phyloP scores from a whole-genome alignment of 352 stramenopile species.

The Pythium periplocum region DNA sequence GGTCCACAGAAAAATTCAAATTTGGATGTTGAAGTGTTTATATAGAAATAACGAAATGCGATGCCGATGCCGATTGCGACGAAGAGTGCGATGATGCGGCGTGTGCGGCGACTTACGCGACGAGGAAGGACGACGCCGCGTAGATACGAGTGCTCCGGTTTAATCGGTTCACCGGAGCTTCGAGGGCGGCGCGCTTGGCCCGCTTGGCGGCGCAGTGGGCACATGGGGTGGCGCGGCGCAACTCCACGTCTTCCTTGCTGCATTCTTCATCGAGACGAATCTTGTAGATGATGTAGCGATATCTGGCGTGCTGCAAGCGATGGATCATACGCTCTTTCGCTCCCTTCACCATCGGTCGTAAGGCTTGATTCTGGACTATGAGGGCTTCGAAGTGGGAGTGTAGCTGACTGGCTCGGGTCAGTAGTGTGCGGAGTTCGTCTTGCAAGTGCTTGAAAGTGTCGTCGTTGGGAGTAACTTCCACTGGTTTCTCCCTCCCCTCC shows the following conservation, averaged over 20 bases:
- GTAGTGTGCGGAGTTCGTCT: conserved; percentile 4
- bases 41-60: no score
- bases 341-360: conserved; percentile 3
- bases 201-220: background rate
- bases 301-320: conserved; percentile 10
- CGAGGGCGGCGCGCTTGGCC: no score
- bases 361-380: background rate
- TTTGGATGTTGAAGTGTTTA: no score
- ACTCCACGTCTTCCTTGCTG: conserved; percentile 3
- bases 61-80: no score
- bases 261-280: conserved; percentile 12
- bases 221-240: conserved; percentile 3
- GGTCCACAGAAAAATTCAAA: background rate
- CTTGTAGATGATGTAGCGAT: conserved; percentile 9
- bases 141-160: no score
- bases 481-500: conserved; percentile 2
- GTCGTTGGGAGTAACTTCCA: background rate
- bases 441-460: conserved; percentile 5
- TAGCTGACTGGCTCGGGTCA: background rate
- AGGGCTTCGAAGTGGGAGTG: background rate
- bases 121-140: no score
- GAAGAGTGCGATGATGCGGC: no score
- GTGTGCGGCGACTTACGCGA: no score
- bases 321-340: conserved; percentile 5
- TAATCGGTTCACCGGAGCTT: no score